Percentiles rank a stretch among this genome's conserved stretches.
These are phyloP conservation scores for Claviceps paspali DNA, from an alignment of 2,329 filamentous ascomycete species.

Conservation along the genomic window DNA sequence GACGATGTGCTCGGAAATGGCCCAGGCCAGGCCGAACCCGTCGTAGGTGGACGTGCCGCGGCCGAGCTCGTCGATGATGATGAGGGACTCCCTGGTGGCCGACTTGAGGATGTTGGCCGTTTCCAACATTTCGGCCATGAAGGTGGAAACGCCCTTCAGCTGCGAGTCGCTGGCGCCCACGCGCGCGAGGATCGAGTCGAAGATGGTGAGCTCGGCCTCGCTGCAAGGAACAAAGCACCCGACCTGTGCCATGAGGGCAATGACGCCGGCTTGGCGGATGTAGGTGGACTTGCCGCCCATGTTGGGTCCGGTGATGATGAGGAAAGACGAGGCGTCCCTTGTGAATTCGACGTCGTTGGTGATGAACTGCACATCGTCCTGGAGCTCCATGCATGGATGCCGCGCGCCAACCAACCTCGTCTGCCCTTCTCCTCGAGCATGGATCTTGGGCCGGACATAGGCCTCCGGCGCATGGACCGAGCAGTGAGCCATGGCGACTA, in stretches of 20 bases:
- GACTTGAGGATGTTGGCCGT: slow-evolving; percentile 97
- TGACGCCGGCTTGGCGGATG: slow-evolving; percentile 92
- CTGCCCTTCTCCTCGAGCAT: slow-evolving; percentile 72
- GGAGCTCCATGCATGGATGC: slow-evolving; percentile 96
- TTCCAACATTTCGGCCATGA: slow-evolving; percentile 99
- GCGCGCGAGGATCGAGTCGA: slow-evolving; percentile 90
- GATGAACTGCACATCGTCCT: slow-evolving; percentile 97
- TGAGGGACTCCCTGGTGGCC: slow-evolving; percentile 84
- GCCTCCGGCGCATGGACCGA: slow-evolving; percentile 84
- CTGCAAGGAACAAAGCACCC: slow-evolving; percentile 91
- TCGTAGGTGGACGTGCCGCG: slow-evolving; percentile 97
- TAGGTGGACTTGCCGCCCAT: slow-evolving; percentile 99
- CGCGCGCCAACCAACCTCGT: slow-evolving; percentile 86
- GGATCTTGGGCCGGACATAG: slow-evolving; percentile 83
- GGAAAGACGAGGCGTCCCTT: slow-evolving; percentile 68
- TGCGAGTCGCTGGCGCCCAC: slow-evolving; percentile 94
- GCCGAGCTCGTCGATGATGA: slow-evolving; percentile 96
- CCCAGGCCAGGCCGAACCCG: slow-evolving; percentile 97
- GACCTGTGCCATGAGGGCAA: slow-evolving; percentile 92
- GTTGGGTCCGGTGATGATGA: slow-evolving; percentile 95
- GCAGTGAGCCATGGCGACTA: slow-evolving; percentile 84
- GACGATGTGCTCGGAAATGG: slow-evolving; percentile 94
- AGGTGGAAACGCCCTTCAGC: slow-evolving; percentile 93
- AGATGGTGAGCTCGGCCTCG: slow-evolving; percentile 84
- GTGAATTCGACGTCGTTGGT: slow-evolving; percentile 84